phyloP scores from a whole-genome alignment of 148 eudicot species.

The Amaranthus hypochondriacus region DNA sequence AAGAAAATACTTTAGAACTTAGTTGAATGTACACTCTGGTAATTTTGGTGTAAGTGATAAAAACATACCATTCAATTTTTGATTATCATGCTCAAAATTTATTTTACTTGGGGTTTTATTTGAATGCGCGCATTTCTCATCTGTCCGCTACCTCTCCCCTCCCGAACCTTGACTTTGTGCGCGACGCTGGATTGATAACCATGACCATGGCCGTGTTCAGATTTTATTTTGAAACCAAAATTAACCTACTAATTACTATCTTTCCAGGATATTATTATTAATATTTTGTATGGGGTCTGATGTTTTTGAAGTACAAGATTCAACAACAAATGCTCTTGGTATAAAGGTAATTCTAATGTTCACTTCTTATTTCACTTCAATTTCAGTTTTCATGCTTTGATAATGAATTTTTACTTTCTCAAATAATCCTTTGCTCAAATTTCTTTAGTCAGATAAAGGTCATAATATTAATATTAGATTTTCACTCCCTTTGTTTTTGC shows the following conservation, averaged over 20 bases:
- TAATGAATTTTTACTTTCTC: neutral
- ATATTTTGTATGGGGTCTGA: conserved; percentile 52
- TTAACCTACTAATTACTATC: conserved; percentile 3
- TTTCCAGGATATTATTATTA: conserved; percentile 20
- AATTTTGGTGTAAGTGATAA: no score
- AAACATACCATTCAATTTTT: neutral
- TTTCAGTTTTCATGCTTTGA: neutral
- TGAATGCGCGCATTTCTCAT: no score
- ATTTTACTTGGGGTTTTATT: no score
- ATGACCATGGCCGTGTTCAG: no score
- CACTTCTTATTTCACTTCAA: neutral
- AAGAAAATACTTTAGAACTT: no score
- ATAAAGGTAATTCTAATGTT: conserved; percentile 47
- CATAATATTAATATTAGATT: no score
- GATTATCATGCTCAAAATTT: neutral
- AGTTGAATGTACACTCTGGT: no score
- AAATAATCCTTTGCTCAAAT: neutral
- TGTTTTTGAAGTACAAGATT: conserved; percentile 38
- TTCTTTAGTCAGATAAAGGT: no score
- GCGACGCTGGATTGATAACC: no score
- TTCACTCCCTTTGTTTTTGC: neutral
- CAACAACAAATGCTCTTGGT: conserved; percentile 24
- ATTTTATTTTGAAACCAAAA: neutral
- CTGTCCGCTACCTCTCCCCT: no score
- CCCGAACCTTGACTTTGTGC: no score